Evolutionary conservation across 129 eudicot genomes (phyloP).

Genomic region (Flaveria robusta): DNA sequence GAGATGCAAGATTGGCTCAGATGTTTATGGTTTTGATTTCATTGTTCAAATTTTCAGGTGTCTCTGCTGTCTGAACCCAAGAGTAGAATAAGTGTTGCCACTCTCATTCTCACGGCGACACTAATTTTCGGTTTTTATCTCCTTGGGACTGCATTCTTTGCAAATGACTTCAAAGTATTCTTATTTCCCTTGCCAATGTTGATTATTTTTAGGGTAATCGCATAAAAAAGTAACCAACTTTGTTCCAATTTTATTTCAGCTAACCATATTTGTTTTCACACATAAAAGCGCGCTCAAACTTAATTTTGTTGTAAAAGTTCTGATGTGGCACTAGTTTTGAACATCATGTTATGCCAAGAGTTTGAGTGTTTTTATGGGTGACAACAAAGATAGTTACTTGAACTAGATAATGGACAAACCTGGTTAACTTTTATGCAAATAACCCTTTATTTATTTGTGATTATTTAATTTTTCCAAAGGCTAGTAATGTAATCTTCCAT

Average conservation of each 20-base stretch:
- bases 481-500: slow-evolving; percentile 18
- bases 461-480: not conserved
- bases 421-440: not conserved
- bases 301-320: too few species aligned
- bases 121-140: slow-evolving; percentile 57
- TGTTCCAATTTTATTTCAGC: not conserved
- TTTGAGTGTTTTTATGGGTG: not conserved
- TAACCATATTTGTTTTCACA: too few species aligned
- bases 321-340: too few species aligned
- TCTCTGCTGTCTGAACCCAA: slow-evolving; percentile 47
- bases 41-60: slow-evolving; percentile 39
- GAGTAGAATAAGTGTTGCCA: slow-evolving; percentile 42
- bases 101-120: slow-evolving; percentile 42
- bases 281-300: not conserved
- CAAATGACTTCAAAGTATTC: slow-evolving; percentile 52
- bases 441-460: not conserved
- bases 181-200: not conserved
- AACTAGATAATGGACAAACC: not conserved
- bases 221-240: not conserved
- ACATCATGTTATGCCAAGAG: not conserved
- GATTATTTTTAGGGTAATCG: not conserved
- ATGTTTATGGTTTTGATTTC: not conserved
- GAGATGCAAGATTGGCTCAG: slow-evolving; percentile 1
- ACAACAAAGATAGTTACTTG: not conserved
- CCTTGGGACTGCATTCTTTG: slow-evolving; percentile 47